These are phyloP conservation scores for Phaeodactylum tricornutum DNA, from an alignment of 108 stramenopile species.

Conservation along the genomic window DNA sequence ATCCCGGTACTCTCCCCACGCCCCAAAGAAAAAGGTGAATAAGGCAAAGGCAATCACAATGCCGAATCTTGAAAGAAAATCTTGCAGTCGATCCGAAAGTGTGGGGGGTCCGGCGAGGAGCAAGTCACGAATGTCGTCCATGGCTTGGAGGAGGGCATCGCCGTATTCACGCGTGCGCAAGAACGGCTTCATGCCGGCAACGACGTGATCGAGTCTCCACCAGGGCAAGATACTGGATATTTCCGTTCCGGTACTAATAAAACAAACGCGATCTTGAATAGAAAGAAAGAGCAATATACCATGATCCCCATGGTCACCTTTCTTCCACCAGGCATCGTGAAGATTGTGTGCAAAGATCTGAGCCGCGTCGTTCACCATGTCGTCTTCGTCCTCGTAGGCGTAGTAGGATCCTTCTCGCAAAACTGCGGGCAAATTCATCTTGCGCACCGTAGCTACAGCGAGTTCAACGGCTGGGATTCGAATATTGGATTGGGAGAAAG, in stretches of 20 bases:
- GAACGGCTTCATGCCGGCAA: conserved; percentile 67
- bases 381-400: conserved; percentile 80
- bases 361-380: conserved; percentile 84
- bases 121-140: conserved; percentile 49
- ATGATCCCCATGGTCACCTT: conserved; percentile 8
- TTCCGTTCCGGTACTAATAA: conserved; percentile 62
- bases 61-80: conserved; percentile 67
- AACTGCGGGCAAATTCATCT: conserved; percentile 69
- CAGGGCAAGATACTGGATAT: conserved; percentile 59
- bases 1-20: conserved; percentile 81
- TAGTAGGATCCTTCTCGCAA: conserved; percentile 59
- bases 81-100: conserved; percentile 44
- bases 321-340: conserved; percentile 60
- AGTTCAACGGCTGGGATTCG: conserved; percentile 11
- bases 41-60: conserved; percentile 71
- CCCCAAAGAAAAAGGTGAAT: conserved; percentile 76
- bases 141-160: conserved; percentile 47
- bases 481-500: background rate
- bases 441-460: conserved; percentile 44
- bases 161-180: conserved; percentile 54
- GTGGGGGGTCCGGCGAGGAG: conserved; percentile 68
- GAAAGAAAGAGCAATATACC: conserved; percentile 76
- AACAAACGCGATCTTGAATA: conserved; percentile 72
- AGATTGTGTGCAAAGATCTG: conserved; percentile 76
- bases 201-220: conserved; percentile 79